Evolutionary conservation across 441 rosid genomes (phyloP).

Genomic region (Sinapis alba): DNA sequence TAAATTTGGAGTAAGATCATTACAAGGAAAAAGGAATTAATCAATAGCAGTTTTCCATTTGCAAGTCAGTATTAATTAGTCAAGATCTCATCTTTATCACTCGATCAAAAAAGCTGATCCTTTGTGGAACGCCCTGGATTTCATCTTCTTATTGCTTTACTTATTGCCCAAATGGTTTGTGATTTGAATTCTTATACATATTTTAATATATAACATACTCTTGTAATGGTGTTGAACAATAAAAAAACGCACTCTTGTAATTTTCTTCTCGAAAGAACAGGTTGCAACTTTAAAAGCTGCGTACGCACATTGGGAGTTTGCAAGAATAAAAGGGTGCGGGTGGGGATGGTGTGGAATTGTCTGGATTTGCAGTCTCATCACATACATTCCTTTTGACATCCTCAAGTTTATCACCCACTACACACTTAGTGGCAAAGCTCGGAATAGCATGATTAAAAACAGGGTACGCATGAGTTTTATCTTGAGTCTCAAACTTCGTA

Average conservation of each 20-base stretch:
- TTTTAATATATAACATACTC: neutral
- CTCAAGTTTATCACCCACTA: slow-evolving; percentile 81
- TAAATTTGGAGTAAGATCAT: slow-evolving; percentile 56
- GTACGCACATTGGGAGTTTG: slow-evolving; percentile 74
- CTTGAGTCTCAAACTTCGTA: neutral
- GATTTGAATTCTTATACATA: neutral
- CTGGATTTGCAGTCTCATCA: slow-evolving; percentile 45
- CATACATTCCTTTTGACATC: slow-evolving; percentile 75
- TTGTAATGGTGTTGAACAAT: no score
- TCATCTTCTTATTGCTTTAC: slow-evolving; percentile 63
- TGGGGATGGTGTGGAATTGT: slow-evolving; percentile 93
- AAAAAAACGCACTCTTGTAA: no score
- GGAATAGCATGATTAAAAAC: slow-evolving; percentile 62
- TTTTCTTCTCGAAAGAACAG: slow-evolving; percentile 34
- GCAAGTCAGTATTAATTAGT: no score
- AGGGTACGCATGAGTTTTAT: slow-evolving; percentile 44
- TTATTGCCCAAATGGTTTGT: slow-evolving; percentile 73
- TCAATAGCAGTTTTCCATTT: no score
- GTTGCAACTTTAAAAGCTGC: slow-evolving; percentile 79
- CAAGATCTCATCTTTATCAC: no score
- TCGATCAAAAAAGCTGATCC: no score
- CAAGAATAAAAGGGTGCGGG: slow-evolving; percentile 74
- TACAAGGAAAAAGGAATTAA: slow-evolving; percentile 53
- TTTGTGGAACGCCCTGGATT: no score
- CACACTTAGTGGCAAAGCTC: slow-evolving; percentile 67